Base-by-base conservation (phyloP, 768 basidiomycete species). In the Dioszegia hungarica region DNA sequence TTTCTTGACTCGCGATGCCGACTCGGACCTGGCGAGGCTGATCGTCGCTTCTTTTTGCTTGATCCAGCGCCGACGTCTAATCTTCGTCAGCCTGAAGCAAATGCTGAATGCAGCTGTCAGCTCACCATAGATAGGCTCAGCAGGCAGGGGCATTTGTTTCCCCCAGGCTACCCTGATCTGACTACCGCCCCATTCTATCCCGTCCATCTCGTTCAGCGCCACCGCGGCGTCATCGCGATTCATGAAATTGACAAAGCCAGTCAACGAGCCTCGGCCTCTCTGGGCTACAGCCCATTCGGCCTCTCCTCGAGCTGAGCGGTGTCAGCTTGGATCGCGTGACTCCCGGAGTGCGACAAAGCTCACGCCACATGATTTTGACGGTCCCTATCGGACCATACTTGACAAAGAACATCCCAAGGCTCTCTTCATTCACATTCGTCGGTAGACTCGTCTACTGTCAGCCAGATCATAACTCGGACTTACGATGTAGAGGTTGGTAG, bases 181-280 rank as follows among this genome's bases (percentile, higher is more conserved):
- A 36, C 82, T 88, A 6, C 93, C 93, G 56, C 89, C 90, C 95
- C 94, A 99, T 40, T 95, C 90, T 59, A 86, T 84, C 1, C 93
- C 92, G 66, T 99, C 95, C 54, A 90, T 82, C 71, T 94, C 88
- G 24, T 87, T 85, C 20, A 95, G 79, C 2, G 94, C 94, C 39
- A 77, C 79, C 71, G 98, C 94, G 2, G 95, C 94, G 66, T 92
- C 91, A 63, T 84, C 84, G 48, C 95, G 82, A 65, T 85, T 89
- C 90, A 98, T 95, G 75, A 87, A 98, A 0, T 92, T 89, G 19
- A 99, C 95, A 70, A 99, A 99, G 1, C 95, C 95, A 68, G 90
- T 91, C 20, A 98, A 80, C 15, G 90, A 89, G 12, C 85, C 70
- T 76, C 88, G 59, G 25, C 48, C 46, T 39, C 39, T 37, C 12